Evolutionary conservation across 257 asterid species (phyloP).

Genomic region (Solanum paucissectum): DNA sequence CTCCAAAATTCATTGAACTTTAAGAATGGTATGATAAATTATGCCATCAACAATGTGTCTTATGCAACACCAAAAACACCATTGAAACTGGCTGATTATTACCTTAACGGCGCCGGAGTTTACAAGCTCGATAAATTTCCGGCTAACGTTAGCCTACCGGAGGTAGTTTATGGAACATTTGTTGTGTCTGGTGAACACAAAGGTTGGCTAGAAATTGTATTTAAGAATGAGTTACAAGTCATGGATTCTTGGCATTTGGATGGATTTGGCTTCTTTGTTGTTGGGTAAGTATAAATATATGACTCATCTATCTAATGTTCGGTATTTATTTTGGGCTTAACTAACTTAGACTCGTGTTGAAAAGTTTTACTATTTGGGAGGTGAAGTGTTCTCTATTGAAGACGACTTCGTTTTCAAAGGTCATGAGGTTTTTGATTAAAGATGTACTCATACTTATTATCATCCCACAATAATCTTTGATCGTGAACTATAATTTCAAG

Average conservation of each 20-base stretch:
- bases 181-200: conserved; percentile 46
- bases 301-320: no score
- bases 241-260: conserved; percentile 71
- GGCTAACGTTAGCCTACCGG: conserved; percentile 7
- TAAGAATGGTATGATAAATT: conserved; percentile 5
- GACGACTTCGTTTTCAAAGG: no score
- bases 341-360: neutral
- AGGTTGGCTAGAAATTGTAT: conserved; percentile 62
- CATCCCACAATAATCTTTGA: neutral
- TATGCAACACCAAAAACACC: conserved; percentile 38
- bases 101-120: conserved; percentile 42
- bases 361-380: neutral
- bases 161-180: conserved; percentile 25
- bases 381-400: no score
- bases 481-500: neutral
- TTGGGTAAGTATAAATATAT: conserved; percentile 34
- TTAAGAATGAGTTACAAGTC: conserved; percentile 19
- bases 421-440: no score
- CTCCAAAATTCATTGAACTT: conserved; percentile 26
- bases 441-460: neutral
- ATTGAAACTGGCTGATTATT: conserved; percentile 48
- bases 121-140: conserved; percentile 45
- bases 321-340: neutral
- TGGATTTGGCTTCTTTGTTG: conserved; percentile 50
- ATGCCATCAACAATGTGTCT: conserved; percentile 41